Percentiles rank a stretch among this genome's conserved stretches.
Conservation (phyloP, 305 asterid genomes). For the Solanum hybrid region DNA sequence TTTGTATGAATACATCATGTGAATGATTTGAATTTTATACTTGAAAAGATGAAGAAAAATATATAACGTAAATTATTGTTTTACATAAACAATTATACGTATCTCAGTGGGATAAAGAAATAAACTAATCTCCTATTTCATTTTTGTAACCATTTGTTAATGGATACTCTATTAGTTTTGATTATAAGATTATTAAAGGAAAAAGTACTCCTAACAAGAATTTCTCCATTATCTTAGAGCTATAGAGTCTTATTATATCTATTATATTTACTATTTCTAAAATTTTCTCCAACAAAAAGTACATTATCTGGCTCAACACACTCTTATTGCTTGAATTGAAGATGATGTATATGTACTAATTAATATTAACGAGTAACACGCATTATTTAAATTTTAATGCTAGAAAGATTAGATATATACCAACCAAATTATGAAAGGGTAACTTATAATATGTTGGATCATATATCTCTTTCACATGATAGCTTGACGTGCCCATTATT, state of each 20-base stretch:
- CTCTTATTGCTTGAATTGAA: neutral
- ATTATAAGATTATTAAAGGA: too few species aligned
- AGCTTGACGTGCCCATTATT: neutral
- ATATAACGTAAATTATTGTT: neutral
- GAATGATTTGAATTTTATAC: neutral
- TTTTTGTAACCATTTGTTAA: neutral
- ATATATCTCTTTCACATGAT: neutral
- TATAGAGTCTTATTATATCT: too few species aligned
- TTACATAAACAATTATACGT: neutral
- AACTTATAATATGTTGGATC: neutral
- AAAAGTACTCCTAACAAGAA: neutral
- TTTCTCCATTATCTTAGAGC: too few species aligned
- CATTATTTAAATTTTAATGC: too few species aligned
- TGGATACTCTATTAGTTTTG: neutral
- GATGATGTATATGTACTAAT: too few species aligned
- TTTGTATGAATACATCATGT: neutral
- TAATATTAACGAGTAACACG: too few species aligned
- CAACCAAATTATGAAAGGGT: neutral
- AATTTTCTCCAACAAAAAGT: too few species aligned
- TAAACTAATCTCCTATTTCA: neutral
- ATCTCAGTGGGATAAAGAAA: neutral
- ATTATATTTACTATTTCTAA: too few species aligned
- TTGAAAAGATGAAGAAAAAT: neutral
- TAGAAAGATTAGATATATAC: too few species aligned
- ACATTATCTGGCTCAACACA: neutral